Conservation (phyloP, 306 rosid genomes). For the Bauhinia variegata region DNA sequence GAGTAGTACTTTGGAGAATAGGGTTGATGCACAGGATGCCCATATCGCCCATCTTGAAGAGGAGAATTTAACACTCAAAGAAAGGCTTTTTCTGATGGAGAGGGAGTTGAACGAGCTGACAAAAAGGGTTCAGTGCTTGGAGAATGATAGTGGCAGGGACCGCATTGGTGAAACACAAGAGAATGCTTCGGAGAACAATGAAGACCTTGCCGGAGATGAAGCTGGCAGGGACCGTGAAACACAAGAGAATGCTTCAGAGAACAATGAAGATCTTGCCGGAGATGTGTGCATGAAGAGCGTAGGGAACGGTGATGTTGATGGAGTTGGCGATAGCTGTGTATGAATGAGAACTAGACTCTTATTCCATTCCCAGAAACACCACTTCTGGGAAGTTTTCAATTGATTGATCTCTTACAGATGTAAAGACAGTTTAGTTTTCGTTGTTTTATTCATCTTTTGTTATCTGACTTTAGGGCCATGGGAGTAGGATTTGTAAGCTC, state of each 20-base stretch:
- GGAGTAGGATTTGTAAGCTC: constrained; percentile 1
- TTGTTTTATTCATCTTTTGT: constrained; percentile 9
- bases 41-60: constrained; percentile 75
- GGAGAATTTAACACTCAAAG: constrained; percentile 69
- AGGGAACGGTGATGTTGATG: constrained; percentile 39
- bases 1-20: constrained; percentile 59
- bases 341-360: no score
- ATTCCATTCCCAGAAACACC: neutral
- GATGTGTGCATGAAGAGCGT: constrained; percentile 48
- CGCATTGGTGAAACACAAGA: constrained; percentile 49
- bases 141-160: constrained; percentile 49
- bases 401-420: neutral
- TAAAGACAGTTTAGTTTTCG: neutral
- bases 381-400: constrained; percentile 9
- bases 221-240: no score
- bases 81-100: constrained; percentile 68
- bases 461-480: constrained; percentile 21
- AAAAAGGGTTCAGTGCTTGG: constrained; percentile 57
- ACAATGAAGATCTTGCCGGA: no score
- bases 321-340: no score
- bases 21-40: constrained; percentile 73
- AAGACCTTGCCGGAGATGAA: constrained; percentile 42
- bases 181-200: constrained; percentile 42
- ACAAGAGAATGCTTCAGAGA: no score
- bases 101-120: constrained; percentile 65